These are phyloP conservation scores for Berberis thunbergii DNA, from an alignment of 164 flowering plant genomes.

Conservation along the genomic window DNA sequence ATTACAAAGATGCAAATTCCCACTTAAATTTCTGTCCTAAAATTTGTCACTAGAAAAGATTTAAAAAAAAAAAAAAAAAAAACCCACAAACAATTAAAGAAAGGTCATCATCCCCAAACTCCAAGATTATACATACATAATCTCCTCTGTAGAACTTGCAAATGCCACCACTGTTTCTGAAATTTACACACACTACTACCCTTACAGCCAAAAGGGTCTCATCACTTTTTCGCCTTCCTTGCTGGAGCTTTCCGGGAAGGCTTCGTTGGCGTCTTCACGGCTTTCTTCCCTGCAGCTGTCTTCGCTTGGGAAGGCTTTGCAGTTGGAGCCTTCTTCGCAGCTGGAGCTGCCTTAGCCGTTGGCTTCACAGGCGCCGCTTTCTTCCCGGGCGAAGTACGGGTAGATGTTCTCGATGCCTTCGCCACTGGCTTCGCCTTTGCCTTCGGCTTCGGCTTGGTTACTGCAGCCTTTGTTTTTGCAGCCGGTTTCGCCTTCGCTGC, in stretches of 20 bases:
- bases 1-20: no score
- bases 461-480: constrained; percentile 12
- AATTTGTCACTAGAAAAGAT: no score
- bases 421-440: constrained; percentile 30
- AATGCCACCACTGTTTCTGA: neutral
- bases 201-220: neutral
- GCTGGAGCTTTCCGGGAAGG: constrained; percentile 2
- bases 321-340: constrained; percentile 8
- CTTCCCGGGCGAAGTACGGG: constrained; percentile 19
- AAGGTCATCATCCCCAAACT: neutral
- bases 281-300: constrained; percentile 4
- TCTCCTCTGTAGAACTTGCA: neutral
- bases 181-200: neutral
- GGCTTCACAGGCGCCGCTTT: constrained; percentile 5
- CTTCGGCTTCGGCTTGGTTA: neutral
- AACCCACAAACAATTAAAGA: no score
- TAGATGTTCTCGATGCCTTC: constrained; percentile 14
- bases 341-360: constrained; percentile 10
- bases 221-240: constrained; percentile 9
- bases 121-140: neutral
- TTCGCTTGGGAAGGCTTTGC: constrained; percentile 4
- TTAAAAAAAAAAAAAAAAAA: no score
- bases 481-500: constrained; percentile 13
- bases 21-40: no score
- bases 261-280: constrained; percentile 1